Evolutionary conservation across 2,329 filamentous ascomycete species (phyloP), one percentile per base, ranked within the genome.

Genomic region (Phaeosphaeria sp.): DNA sequence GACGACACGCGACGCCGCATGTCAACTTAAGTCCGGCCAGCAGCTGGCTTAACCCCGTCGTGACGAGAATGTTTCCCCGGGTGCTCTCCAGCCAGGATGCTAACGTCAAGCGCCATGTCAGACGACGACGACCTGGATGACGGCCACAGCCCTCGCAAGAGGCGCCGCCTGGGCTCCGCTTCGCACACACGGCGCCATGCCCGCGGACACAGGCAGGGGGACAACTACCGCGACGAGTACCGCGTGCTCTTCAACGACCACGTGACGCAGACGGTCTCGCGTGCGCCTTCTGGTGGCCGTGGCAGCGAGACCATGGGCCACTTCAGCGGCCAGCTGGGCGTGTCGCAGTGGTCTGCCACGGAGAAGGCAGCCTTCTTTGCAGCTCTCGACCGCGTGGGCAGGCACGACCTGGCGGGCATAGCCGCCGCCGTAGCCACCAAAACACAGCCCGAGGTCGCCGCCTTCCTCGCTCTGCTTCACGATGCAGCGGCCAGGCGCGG

Each of bases 341-440:
- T 87, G 23, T 87, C 88, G 0, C 65, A 77, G 11, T 98, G 94
- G 94, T 88, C 85, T 0, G 59, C 83, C 0, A 66, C 79, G 1
- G 93, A 97, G 70, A 96, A 96, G 72, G 79, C 84, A 1, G 65
- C 80, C 0, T 85, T 97, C 56, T 96, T 92, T 72, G 80, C 84
- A 15, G 84, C 86, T 0, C 74, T 96, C 2, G 81, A 83, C 1
- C 85, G 85, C 0, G 81, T 90, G 1, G 92, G 92, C 0, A 84
- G 80, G 51, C 84, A 87, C 65, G 81, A 92, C 59, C 67, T 90
- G 0, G 77, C 77, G 1, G 85, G 83, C 1, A 89, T 97, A 54
- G 83, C 91, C 1, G 68, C 77, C 9, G 81, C 84, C 0, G 80
- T 97, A 17, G 81, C 81, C 0, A 89, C 87, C 33, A 98, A 98